Percentiles rank a stretch among this genome's conserved stretches.
Conservation (phyloP, 2,329 filamentous ascomycete species). For the Colletotrichum camelliae region DNA sequence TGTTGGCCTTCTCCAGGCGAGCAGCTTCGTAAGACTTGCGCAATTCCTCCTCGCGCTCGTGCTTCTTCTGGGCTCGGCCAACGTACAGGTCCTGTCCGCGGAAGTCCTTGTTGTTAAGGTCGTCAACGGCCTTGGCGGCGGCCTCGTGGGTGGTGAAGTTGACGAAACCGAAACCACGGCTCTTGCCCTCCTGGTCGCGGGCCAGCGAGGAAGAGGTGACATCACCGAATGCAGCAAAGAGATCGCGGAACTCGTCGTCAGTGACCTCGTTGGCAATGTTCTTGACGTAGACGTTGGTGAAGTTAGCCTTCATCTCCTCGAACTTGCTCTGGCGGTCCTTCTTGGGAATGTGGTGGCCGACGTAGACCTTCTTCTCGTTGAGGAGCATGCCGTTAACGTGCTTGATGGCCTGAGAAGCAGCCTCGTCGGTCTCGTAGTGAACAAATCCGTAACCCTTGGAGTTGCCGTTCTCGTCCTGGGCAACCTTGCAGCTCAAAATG, state of each 20-base stretch:
- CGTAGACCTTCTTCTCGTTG: slow-evolving; percentile 99
- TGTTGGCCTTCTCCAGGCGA: slow-evolving; percentile 96
- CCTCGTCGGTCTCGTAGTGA: slow-evolving; percentile 99
- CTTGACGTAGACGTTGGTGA: slow-evolving; percentile 99
- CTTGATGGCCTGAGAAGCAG: slow-evolving; percentile 96
- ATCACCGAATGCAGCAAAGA: slow-evolving; percentile 91
- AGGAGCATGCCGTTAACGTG: slow-evolving; percentile 99
- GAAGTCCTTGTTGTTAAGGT: slow-evolving; percentile 91
- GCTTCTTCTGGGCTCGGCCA: slow-evolving; percentile 99
- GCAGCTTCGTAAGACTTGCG: slow-evolving; percentile 98
- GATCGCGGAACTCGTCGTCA: slow-evolving; percentile 91
- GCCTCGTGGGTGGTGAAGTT: slow-evolving; percentile 94
- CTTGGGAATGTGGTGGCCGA: slow-evolving; percentile 99
- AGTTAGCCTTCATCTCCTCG: slow-evolving; percentile 99
- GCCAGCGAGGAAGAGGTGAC: slow-evolving; percentile 96
- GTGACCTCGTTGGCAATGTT: slow-evolving; percentile 86
- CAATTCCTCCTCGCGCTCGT: slow-evolving; percentile 98
- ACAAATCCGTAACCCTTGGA: slow-evolving; percentile 99
- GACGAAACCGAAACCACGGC: slow-evolving; percentile 94
- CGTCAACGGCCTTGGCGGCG: slow-evolving; percentile 85
- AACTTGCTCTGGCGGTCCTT: slow-evolving; percentile 99
- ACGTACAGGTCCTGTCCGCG: slow-evolving; percentile 96
- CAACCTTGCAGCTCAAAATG: slow-evolving; percentile 99
- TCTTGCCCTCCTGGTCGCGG: slow-evolving; percentile 88
- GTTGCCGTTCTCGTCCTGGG: slow-evolving; percentile 93